Percentiles rank a stretch among this genome's conserved stretches.
Evolutionary conservation across 2,329 filamentous ascomycete genomes (phyloP).

Genomic region (Colletotrichum noveboracense): DNA sequence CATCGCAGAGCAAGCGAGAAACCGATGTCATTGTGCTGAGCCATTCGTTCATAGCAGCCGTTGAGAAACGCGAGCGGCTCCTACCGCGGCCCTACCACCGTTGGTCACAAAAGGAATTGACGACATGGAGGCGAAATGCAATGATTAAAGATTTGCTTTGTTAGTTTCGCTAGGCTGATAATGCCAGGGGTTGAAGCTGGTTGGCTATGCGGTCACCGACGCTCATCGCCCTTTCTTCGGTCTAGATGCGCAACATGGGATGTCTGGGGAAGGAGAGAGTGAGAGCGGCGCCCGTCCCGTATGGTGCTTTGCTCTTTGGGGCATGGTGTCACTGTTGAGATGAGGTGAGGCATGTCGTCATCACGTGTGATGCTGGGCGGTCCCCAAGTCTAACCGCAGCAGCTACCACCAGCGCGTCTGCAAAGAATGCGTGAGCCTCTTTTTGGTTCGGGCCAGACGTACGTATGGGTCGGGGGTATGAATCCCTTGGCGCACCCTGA

Average conservation of each 20-base stretch:
- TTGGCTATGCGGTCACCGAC: constrained; percentile 7
- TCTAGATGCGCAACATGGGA: not conserved
- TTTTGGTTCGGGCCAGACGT: not conserved
- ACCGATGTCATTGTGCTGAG: constrained; percentile 9
- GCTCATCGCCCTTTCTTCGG: not conserved
- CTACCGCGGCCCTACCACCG: not conserved
- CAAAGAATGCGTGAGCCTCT: not conserved
- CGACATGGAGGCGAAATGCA: not conserved
- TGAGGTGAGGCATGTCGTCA: constrained; percentile 22
- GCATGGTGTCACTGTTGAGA: constrained; percentile 4
- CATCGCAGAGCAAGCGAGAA: not conserved
- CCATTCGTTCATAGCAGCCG: not conserved
- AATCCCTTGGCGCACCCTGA: constrained; percentile 12
- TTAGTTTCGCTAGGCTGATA: not conserved
- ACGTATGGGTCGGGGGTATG: not conserved
- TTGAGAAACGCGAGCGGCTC: not conserved
- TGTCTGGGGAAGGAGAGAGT: not conserved
- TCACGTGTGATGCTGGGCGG: constrained; percentile 16
- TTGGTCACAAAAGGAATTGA: not conserved
- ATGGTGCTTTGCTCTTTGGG: not conserved
- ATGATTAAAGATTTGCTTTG: not conserved
- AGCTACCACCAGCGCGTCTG: not conserved
- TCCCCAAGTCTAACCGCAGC: not conserved
- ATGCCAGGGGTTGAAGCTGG: not conserved
- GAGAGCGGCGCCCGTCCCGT: not conserved